Conservation (phyloP, 805 yeast genomes). For the Ogataea siamensis region DNA sequence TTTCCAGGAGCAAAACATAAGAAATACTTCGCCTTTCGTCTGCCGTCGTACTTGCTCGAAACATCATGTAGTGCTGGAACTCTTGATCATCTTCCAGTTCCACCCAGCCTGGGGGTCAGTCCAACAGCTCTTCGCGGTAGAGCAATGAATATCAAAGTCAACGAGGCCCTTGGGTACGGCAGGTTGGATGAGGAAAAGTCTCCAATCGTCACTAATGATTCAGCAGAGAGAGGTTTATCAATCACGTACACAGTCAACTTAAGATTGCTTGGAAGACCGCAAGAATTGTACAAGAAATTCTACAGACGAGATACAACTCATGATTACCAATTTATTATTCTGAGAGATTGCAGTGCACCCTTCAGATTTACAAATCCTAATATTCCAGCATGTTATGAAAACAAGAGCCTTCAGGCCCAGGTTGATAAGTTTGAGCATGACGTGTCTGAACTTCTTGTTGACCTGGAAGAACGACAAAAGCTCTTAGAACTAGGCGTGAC, state of each 20-base stretch:
- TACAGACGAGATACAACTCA: slow-evolving; percentile 19
- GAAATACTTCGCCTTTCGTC: slow-evolving; percentile 54
- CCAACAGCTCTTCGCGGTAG: slow-evolving; percentile 24
- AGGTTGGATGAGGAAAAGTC: slow-evolving; percentile 48
- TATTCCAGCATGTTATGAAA: background rate
- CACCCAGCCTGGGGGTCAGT: slow-evolving; percentile 43
- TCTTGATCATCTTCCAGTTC: slow-evolving; percentile 35
- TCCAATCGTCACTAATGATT: slow-evolving; percentile 51
- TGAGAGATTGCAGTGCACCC: slow-evolving; percentile 21
- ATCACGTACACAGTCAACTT: slow-evolving; percentile 53
- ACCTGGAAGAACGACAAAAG: slow-evolving; percentile 8
- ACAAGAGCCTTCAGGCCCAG: slow-evolving; percentile 4
- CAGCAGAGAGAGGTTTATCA: slow-evolving; percentile 39
- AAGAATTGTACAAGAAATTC: slow-evolving; percentile 27
- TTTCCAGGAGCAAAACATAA: slow-evolving; percentile 48
- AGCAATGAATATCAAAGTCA: slow-evolving; percentile 27
- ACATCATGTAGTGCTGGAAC: slow-evolving; percentile 45
- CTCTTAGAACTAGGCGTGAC: slow-evolving; percentile 15
- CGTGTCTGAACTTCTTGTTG: slow-evolving; percentile 3
- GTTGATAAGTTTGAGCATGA: slow-evolving; percentile 12
- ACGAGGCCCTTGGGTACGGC: slow-evolving; percentile 53
- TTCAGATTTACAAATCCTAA: slow-evolving; percentile 23
- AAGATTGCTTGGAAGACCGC: slow-evolving; percentile 48
- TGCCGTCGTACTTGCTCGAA: slow-evolving; percentile 53
- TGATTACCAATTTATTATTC: slow-evolving; percentile 26